Conservation (phyloP, 495 filamentous ascomycete genomes). For the Aspergillus hancockii region DNA sequence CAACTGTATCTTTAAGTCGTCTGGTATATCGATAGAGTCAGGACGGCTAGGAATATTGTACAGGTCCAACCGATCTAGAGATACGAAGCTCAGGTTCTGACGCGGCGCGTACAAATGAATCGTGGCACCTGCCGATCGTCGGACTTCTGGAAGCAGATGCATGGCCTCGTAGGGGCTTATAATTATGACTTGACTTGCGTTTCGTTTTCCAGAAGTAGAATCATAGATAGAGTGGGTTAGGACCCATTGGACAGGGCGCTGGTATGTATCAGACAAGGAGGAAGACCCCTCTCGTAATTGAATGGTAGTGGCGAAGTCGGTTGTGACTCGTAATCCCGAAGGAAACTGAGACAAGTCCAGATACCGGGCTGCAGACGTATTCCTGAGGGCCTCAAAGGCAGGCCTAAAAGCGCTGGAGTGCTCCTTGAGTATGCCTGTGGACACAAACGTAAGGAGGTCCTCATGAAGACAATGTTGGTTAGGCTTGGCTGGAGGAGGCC, state of each 20-base stretch:
- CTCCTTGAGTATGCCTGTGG: conserved; percentile 22
- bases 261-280: conserved; percentile 48
- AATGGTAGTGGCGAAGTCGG: conserved; percentile 58
- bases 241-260: conserved; percentile 62
- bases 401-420: conserved; percentile 38
- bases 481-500: conserved; percentile 41
- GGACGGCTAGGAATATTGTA: conserved; percentile 24
- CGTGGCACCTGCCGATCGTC: too few relatives aligned
- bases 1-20: conserved; percentile 41
- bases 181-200: too few relatives aligned
- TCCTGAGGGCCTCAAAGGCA: conserved; percentile 46
- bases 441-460: conserved; percentile 43
- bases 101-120: conserved; percentile 63
- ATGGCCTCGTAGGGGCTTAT: conserved; percentile 67
- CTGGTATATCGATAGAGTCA: conserved; percentile 10
- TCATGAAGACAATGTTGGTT: conserved; percentile 43
- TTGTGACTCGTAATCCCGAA: conserved; percentile 49
- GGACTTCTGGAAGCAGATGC: conserved; percentile 49
- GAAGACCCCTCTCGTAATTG: conserved; percentile 8
- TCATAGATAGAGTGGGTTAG: conserved; percentile 36
- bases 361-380: conserved; percentile 38
- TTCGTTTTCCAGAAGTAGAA: too few relatives aligned
- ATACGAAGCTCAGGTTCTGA: too few relatives aligned
- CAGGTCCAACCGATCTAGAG: too few relatives aligned
- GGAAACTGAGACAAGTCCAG: conserved; percentile 40